Evolutionary conservation across 1,139 yeast species (phyloP).

Genomic region (Barnettozyma hawaiiensis): DNA sequence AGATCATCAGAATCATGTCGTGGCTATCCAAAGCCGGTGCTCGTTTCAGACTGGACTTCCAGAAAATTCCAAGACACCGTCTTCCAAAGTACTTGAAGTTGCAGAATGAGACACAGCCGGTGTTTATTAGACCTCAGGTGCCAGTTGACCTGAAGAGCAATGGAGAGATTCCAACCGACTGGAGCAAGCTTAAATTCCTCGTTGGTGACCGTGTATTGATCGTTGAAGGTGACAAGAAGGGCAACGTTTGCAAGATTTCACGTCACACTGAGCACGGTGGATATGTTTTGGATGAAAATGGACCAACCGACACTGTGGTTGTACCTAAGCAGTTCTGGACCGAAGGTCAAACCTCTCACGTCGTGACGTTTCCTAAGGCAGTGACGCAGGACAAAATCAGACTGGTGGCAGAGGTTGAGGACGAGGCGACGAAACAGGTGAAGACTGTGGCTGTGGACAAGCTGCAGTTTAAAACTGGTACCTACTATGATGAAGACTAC

Average conservation of each 20-base stretch:
- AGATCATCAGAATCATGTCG: constrained; percentile 18
- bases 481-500: constrained; percentile 69
- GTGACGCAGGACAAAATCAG: constrained; percentile 61
- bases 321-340: constrained; percentile 72
- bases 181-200: constrained; percentile 45
- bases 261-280: constrained; percentile 46
- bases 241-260: constrained; percentile 59
- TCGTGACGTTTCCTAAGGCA: constrained; percentile 50
- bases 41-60: constrained; percentile 23
- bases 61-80: constrained; percentile 26
- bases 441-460: constrained; percentile 77
- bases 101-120: constrained; percentile 29
- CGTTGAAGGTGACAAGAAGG: constrained; percentile 62
- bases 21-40: constrained; percentile 25
- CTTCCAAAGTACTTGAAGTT: constrained; percentile 26
- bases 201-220: constrained; percentile 65
- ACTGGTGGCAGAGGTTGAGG: constrained; percentile 71
- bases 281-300: constrained; percentile 49
- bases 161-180: constrained; percentile 34
- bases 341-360: constrained; percentile 66
- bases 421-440: constrained; percentile 51
- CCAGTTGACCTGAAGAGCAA: constrained; percentile 32
- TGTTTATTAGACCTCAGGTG: constrained; percentile 29
- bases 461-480: constrained; percentile 51
- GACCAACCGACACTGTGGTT: constrained; percentile 46